Percentiles rank a stretch among this genome's conserved stretches.
phyloP scores from a whole-genome alignment of 805 yeast genomes.

The Wickerhamiella kurtzmanii region DNA sequence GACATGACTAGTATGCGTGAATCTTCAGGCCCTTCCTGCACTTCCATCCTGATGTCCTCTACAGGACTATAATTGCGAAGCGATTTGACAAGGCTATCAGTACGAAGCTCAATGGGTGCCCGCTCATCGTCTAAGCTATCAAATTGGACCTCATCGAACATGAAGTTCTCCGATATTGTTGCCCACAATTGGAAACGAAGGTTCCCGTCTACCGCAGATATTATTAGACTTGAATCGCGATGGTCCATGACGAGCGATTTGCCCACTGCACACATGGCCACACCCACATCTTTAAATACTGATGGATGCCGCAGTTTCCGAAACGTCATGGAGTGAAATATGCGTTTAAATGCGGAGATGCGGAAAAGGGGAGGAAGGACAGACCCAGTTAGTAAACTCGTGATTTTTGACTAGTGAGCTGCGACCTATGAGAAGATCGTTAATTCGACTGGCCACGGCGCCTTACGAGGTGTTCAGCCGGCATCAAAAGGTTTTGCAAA shows the following conservation, averaged over 20 bases:
- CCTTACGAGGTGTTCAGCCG: slow-evolving; percentile 49
- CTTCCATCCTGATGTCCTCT: slow-evolving; percentile 18
- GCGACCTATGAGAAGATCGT: slow-evolving; percentile 23
- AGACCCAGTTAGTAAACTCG: no score
- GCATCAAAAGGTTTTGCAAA: slow-evolving; percentile 44
- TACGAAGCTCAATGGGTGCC: slow-evolving; percentile 11
- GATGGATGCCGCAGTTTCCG: slow-evolving; percentile 6
- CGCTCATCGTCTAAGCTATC: not conserved
- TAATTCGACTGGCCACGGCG: slow-evolving; percentile 25
- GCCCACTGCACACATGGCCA: slow-evolving; percentile 9
- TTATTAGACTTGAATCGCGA: slow-evolving; percentile 5
- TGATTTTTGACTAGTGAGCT: not conserved
- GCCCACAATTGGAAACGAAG: slow-evolving; percentile 16
- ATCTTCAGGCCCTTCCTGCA: slow-evolving; percentile 24
- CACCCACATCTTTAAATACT: slow-evolving; percentile 12
- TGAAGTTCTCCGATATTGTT: slow-evolving; percentile 7
- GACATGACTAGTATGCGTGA: slow-evolving; percentile 42
- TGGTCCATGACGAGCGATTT: slow-evolving; percentile 6
- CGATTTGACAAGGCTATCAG: slow-evolving; percentile 34
- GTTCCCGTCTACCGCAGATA: slow-evolving; percentile 6
- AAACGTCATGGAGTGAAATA: no score
- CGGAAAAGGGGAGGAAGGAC: no score
- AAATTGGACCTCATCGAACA: not conserved
- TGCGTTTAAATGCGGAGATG: no score
- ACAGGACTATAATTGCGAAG: slow-evolving; percentile 22